Percentiles rank a stretch among this genome's conserved stretches.
Conservation (phyloP, 805 yeast species). For the Cyberlindnera americana region DNA sequence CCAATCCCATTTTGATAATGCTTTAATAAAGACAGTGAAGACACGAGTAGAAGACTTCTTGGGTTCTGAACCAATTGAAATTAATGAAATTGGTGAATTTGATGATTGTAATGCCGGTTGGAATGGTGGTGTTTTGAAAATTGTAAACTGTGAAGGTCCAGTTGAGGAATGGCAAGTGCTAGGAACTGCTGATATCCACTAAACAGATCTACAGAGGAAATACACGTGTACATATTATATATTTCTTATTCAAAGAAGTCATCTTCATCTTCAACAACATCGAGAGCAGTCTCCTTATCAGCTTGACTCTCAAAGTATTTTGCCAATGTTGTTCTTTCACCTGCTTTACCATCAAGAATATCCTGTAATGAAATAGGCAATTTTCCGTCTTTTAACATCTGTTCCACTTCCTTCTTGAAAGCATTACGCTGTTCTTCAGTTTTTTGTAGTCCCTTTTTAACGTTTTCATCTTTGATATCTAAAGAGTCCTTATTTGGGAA, state of each 20-base stretch:
- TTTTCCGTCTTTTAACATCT: constrained; percentile 47
- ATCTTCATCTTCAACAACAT: constrained; percentile 27
- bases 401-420: constrained; percentile 51
- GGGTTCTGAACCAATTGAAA: constrained; percentile 29
- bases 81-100: constrained; percentile 19
- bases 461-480: constrained; percentile 22
- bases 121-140: constrained; percentile 58
- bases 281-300: constrained; percentile 18
- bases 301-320: constrained; percentile 18
- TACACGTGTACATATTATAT: too few relatives aligned
- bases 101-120: constrained; percentile 42
- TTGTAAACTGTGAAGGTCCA: constrained; percentile 70
- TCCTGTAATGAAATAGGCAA: constrained; percentile 56
- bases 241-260: constrained; percentile 30
- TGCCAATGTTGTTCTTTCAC: constrained; percentile 14
- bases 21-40: constrained; percentile 57
- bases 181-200: constrained; percentile 41
- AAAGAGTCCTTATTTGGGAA: constrained; percentile 50
- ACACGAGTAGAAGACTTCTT: constrained; percentile 65
- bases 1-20: constrained; percentile 61
- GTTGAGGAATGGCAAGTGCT: constrained; percentile 64
- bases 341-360: constrained; percentile 34
- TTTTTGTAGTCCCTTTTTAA: constrained; percentile 35
- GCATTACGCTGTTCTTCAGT: constrained; percentile 43
- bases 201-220: too few relatives aligned